Base-by-base conservation (phyloP, 495 filamentous ascomycete genomes). In the Podospora comata region DNA sequence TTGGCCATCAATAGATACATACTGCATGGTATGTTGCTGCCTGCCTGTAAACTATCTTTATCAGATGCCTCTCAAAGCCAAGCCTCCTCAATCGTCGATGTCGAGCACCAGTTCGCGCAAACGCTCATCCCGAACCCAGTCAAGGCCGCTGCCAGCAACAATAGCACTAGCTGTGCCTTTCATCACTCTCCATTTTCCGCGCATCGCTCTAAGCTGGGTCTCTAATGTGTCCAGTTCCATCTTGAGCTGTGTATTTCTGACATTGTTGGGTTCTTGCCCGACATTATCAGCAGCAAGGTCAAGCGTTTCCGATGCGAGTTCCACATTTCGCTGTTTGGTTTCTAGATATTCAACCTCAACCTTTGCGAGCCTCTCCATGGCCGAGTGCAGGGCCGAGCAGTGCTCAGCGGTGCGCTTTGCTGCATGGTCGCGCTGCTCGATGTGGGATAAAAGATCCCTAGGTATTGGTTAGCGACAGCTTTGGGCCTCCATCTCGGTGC, bases 71-170 rank as follows among this genome's bases (percentile, higher is more conserved):
- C 4, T 3, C 39, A 48, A 48, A 48, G 23, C 1, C 23, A 23
- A 23, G 23, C 23, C 39, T 16, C 2, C 13, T 48, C 39, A 85
- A 69, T 90, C 88, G 65, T 87, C 26, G 16, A 64, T 84, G 76
- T 94, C 91, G 65, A 96, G 81, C 23, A 97, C 93, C 68, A 95
- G 80, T 60, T 85, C 87, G 68, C 87, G 80, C 65, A 97, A 81
- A 64, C 80, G 82, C 55, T 87, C 85, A 76, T 96, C 87, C 60
- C 86, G 81, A 23, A 85, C 87, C 93, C 93, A 97, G 70, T 96
- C 86, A 44, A 95, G 79, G 57, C 93, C 93, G 76, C 93, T 97
- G 6, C 90, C 92, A 26, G 89, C 92, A 39, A 97, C 85, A 53
- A 91, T 83, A 4, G 87, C 91, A 65, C 88, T 90, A 15, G 89